phyloP scores from a whole-genome alignment of 139 green algal species.

The Choricystis sp. region DNA sequence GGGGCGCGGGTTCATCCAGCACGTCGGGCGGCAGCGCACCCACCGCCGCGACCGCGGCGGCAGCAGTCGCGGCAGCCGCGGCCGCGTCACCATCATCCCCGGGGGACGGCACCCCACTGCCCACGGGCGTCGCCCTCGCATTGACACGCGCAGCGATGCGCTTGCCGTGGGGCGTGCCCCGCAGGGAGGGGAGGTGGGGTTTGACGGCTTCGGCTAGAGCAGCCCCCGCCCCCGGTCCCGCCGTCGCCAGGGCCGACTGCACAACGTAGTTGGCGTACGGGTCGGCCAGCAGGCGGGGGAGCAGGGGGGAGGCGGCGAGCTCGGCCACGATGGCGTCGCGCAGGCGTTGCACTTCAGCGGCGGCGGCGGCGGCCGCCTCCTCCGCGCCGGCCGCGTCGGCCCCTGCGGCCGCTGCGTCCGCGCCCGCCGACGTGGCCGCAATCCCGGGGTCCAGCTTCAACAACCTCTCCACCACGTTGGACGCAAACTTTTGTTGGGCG shows the following conservation, averaged over 20 bases:
- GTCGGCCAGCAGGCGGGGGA: conserved; percentile 76
- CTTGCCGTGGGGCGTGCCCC: conserved; percentile 89
- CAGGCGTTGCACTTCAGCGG: conserved; percentile 33
- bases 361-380: not conserved
- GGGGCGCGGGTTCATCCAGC: too few species aligned
- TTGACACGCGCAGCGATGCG: conserved; percentile 57
- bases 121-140: too few species aligned
- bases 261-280: conserved; percentile 91
- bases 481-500: conserved; percentile 89
- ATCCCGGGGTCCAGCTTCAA: conserved; percentile 72
- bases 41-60: not conserved
- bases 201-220: conserved; percentile 80
- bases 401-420: not conserved
- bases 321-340: conserved; percentile 69
- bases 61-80: not conserved
- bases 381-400: too few species aligned
- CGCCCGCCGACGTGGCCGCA: not conserved
- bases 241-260: conserved; percentile 35
- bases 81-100: not conserved
- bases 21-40: not conserved
- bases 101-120: too few species aligned
- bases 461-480: conserved; percentile 98
- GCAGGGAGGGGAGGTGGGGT: conserved; percentile 69
- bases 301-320: conserved; percentile 47
- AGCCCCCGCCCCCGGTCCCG: conserved; percentile 42